phyloP scores from a whole-genome alignment of 2,329 filamentous ascomycete species.

The Alternaria sp. region DNA sequence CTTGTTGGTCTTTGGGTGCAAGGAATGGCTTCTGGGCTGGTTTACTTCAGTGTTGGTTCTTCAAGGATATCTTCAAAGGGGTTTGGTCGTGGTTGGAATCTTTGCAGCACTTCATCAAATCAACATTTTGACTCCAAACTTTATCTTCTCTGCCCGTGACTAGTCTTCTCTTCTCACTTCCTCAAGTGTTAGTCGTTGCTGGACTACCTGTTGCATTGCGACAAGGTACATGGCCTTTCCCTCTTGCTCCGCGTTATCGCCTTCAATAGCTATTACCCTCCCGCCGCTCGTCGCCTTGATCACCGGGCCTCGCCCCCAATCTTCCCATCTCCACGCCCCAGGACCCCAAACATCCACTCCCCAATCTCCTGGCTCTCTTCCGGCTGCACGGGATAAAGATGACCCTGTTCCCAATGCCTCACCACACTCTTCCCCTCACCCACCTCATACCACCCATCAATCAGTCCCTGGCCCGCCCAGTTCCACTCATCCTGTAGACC shows the following conservation, averaged over 20 bases:
- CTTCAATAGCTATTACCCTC: too few relatives aligned
- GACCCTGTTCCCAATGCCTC: conserved; percentile 41
- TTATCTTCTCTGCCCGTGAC: not conserved
- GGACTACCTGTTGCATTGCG: too few relatives aligned
- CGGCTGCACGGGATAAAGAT: conserved; percentile 43
- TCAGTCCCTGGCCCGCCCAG: conserved; percentile 41
- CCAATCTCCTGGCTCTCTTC: conserved; percentile 41
- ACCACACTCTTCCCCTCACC: conserved; percentile 32
- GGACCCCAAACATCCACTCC: conserved; percentile 30
- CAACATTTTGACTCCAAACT: not conserved
- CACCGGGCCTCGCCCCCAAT: not conserved
- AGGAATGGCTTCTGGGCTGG: not conserved
- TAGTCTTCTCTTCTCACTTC: not conserved
- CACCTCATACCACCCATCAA: conserved; percentile 35
- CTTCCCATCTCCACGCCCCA: conserved; percentile 2
- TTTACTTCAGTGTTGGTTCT: not conserved
- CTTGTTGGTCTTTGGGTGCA: not conserved
- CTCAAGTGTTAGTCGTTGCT: too few relatives aligned
- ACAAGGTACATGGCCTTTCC: too few relatives aligned
- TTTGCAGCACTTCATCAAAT: not conserved
- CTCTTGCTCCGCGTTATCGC: too few relatives aligned
- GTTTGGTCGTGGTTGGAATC: not conserved
- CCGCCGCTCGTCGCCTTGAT: not conserved
- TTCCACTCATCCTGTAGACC: conserved; percentile 45
- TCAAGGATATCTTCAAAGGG: not conserved